Conservation (phyloP, 2,329 filamentous ascomycete genomes). For the Scedosporium boydii region DNA sequence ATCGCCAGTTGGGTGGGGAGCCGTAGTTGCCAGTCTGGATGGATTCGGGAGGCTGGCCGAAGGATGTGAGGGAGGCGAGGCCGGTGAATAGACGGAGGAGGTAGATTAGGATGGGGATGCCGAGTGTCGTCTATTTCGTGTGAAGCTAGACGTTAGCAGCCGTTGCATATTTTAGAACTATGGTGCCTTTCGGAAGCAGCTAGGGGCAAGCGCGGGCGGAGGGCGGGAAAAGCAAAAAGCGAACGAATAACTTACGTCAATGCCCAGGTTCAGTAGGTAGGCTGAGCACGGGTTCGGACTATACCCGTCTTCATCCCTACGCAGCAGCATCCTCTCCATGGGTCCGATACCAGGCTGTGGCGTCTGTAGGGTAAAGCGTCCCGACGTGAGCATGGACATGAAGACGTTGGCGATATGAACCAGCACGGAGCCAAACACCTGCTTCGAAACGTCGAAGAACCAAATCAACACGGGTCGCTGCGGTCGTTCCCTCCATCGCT, state of each 20-base stretch:
- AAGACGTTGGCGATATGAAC: constrained; percentile 88
- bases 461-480: constrained; percentile 92
- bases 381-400: constrained; percentile 93
- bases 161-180: constrained; percentile 4
- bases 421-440: constrained; percentile 87
- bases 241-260: constrained; percentile 63
- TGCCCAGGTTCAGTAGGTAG: constrained; percentile 86
- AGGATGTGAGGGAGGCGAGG: constrained; percentile 61
- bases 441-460: constrained; percentile 96
- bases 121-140: constrained; percentile 69
- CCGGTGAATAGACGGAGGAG: constrained; percentile 71
- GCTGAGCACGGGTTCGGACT: constrained; percentile 92
- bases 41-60: constrained; percentile 75
- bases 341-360: constrained; percentile 31
- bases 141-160: constrained; percentile 9
- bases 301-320: constrained; percentile 43
- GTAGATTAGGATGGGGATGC: constrained; percentile 88
- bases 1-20: constrained; percentile 64
- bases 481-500: constrained; percentile 84
- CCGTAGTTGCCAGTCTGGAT: constrained; percentile 93
- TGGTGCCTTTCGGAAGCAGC: too few species aligned
- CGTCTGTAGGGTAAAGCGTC: constrained; percentile 62
- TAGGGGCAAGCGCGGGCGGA: too few species aligned
- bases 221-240: background rate
- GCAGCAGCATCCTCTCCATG: constrained; percentile 25